A percentile compares a stretch with the other conserved stretches of the same genome.
Conservation (phyloP, 2,329 filamentous ascomycete genomes). For the Chlorencoelia australis region DNA sequence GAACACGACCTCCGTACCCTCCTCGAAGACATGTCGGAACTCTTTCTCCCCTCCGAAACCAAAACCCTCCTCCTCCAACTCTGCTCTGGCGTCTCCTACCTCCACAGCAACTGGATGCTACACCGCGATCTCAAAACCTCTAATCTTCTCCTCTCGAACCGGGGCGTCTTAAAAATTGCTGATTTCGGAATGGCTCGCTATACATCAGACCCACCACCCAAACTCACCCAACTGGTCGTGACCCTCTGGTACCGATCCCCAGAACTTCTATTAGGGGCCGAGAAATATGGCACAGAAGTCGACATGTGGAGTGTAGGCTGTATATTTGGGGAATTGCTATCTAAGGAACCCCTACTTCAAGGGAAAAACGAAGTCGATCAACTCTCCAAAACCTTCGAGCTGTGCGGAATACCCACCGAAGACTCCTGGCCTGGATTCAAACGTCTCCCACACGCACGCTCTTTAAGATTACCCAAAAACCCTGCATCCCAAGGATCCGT, state of each 20-base stretch:
- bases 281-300: conserved; percentile 63
- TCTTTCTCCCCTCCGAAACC: conserved; percentile 83
- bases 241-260: conserved; percentile 95
- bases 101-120: conserved; percentile 84
- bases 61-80: conserved; percentile 86
- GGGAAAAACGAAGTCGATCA: conserved; percentile 91
- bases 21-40: conserved; percentile 87
- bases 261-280: conserved; percentile 75
- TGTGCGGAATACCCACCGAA: conserved; percentile 79
- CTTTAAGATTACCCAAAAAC: conserved; percentile 56
- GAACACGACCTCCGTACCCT: conserved; percentile 94
- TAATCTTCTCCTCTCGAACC: conserved; percentile 90
- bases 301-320: conserved; percentile 97
- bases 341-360: conserved; percentile 71
- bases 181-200: conserved; percentile 98
- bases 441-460: conserved; percentile 75
- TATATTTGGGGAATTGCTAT: conserved; percentile 86
- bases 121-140: conserved; percentile 91
- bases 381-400: conserved; percentile 75
- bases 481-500: conserved; percentile 36
- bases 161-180: conserved; percentile 86
- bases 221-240: conserved; percentile 85
- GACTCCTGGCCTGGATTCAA: conserved; percentile 80
- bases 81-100: conserved; percentile 66
- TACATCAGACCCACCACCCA: conserved; percentile 65